A percentile compares a stretch with the other conserved stretches of the same genome.
Evolutionary conservation across 176 grass and related monocot genomes (phyloP).

Genomic region (Oryza officinalis): DNA sequence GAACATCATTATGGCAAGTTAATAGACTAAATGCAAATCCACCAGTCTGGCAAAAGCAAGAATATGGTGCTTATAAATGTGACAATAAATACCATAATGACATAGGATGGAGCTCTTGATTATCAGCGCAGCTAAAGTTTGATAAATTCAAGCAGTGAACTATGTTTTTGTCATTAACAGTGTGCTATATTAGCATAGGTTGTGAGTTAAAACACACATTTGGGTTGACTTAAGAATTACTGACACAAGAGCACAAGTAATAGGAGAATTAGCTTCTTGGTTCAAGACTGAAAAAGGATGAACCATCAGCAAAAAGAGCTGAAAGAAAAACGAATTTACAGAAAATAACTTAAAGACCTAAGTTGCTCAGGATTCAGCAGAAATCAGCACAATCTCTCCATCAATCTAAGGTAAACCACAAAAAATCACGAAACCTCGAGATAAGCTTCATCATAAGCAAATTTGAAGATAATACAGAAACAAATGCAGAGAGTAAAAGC

Average conservation of each 20-base stretch:
- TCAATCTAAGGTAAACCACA: not conserved
- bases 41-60: not conserved
- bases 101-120: not conserved
- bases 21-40: conserved; percentile 37
- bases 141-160: not conserved
- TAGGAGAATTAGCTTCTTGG: not conserved
- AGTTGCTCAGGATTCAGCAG: too few species aligned
- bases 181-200: not conserved
- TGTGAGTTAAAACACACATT: not conserved
- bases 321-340: not conserved
- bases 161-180: not conserved
- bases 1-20: conserved; percentile 23
- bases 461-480: not conserved
- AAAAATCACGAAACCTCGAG: not conserved
- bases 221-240: not conserved
- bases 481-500: not conserved
- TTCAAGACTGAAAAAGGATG: not conserved
- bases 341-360: not conserved
- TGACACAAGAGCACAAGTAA: not conserved
- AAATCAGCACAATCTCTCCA: not conserved
- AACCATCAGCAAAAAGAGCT: not conserved
- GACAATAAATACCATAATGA: conserved; percentile 24
- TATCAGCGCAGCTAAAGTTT: not conserved
- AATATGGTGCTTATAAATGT: conserved; percentile 19
- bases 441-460: not conserved